Percentiles rank a stretch among this genome's conserved stretches.
These are phyloP conservation scores for Fusarium subtropicale DNA, from an alignment of 2,329 filamentous ascomycete species.

Conservation along the genomic window DNA sequence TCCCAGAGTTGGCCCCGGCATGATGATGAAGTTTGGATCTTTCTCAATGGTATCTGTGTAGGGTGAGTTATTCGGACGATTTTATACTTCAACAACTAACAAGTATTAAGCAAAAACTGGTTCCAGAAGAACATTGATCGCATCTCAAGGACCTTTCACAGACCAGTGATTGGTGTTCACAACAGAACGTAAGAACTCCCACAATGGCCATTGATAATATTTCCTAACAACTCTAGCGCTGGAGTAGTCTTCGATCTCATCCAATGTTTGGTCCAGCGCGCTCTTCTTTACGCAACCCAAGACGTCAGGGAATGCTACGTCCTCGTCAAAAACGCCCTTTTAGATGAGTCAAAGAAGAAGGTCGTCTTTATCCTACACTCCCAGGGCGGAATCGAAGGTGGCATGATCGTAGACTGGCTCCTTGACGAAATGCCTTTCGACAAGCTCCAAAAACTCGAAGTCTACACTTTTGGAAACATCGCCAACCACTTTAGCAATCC, in stretches of 20 bases:
- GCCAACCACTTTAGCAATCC: constrained; percentile 37
- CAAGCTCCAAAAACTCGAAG: constrained; percentile 28
- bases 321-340: constrained; percentile 29
- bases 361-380: constrained; percentile 31
- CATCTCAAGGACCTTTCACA: constrained; percentile 27
- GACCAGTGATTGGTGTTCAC: constrained; percentile 27
- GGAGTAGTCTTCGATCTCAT: constrained; percentile 27
- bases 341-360: constrained; percentile 17
- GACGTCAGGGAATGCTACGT: constrained; percentile 32
- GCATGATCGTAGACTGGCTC: constrained; percentile 37
- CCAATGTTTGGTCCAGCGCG: constrained; percentile 29
- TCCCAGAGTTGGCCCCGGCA: constrained; percentile 20
- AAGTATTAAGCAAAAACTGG: constrained; percentile 17
- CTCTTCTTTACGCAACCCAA: constrained; percentile 30
- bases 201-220: fast-evolving
- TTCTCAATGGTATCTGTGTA: constrained; percentile 37
- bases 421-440: constrained; percentile 28
- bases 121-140: constrained; percentile 33
- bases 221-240: background rate
- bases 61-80: background rate
- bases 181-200: constrained; percentile 18
- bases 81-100: background rate
- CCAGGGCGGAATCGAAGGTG: constrained; percentile 29
- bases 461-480: constrained; percentile 34
- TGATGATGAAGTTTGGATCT: constrained; percentile 32